Evolutionary conservation across 2,329 filamentous ascomycete genomes (phyloP), one percentile per base, ranked within the genome.

Genomic region (Pyrenophora teres): DNA sequence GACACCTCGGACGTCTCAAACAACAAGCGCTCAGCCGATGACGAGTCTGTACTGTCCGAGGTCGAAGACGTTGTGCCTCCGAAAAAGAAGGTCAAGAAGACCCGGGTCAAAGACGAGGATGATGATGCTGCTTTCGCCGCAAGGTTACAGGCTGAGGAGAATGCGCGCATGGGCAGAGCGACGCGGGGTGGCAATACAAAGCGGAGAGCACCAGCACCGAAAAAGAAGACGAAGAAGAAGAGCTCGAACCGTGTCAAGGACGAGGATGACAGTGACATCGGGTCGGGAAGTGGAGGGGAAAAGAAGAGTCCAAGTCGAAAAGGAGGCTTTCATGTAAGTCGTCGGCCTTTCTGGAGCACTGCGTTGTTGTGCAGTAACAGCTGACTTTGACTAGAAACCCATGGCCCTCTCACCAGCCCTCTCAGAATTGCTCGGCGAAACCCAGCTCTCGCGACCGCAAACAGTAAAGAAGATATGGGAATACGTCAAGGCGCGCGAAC

Each of bases 381-480:
- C 76, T 80, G 65, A 74, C 72, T 62, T 40, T 21, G 2, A 15
- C 12, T 49, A 77, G 80, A 92, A 92, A 77, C 87, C 87, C 1
- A 90, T 92, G 73, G 84, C 84, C 52, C 83, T 94, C 40, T 92
- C 88, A 62, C 79, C 81, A 44, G 82, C 87, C 10, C 81, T 94
- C 18, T 81, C 87, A 1, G 85, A 86, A 51, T 77, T 94, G 16
- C 83, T 88, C 50, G 88, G 88, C 40, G 87, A 89, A 68, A 78
- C 83, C 12, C 84, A 96, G 86, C 83, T 99, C 18, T 96, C 94
- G 13, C 88, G 94, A 35, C 93, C 94, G 0, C 92, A 97, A 73
- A 93, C 93, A 0, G 94, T 99, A 65, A 97, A 97, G 80, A 89
- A 89, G 72, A 87, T 99, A 46, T 99, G 94, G 94, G 87, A 88